Base-by-base conservation (phyloP, 1,284 basidiomycete species). In the Pseudozyma pruni region DNA sequence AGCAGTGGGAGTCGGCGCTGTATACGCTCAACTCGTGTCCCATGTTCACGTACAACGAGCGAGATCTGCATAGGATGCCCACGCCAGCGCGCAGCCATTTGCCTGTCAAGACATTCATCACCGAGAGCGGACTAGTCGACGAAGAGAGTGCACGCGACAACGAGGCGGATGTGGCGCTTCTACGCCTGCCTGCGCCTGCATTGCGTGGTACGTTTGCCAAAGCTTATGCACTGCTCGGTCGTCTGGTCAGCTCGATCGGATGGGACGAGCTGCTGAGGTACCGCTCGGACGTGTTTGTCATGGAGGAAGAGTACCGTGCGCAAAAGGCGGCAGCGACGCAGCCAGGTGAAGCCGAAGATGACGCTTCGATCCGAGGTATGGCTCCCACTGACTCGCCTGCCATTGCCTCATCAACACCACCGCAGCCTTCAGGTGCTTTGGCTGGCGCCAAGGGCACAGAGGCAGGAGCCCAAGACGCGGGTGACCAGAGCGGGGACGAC, bases 1-100 rank as follows among this genome's bases (percentile, higher is more conserved):
- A 89, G 13, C 89, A 94, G 81, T 98, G 88, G 83, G 92, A 96
- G 78, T 75, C 74, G 86, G 93, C 95, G 0, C 85, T 98, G 13
- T 86, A 98, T 35, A 98, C 95, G 1, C 88, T 98, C 61, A 98
- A 98, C 82, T 98, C 95, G 34, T 98, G 96, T 85, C 95, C 95
- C 1, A 98, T 98, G 95, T 98, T 98, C 84, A 98, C 95, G 2
- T 98, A 92, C 85, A 97, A 97, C 81, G 95, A 96, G 53, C 89
- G 94, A 16, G 96, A 99, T 83, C 86, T 91, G 10, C 96, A 98
- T 83, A 88, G 94, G 8, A 90, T 89, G 84, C 89, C 97, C 7
- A 87, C 90, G 1, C 90, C 94, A 1, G 86, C 90, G 0, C 88
- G 90, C 52, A 88, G 93, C 13, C 93, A 96, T 82, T 85, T 98